Conservation (phyloP, 176 grass and related monocot genomes). For the Triticum aestivum region IWGSC_CS_RefSeq_v2.1 NC_057807.1:15108008-15108507, state of each 20-base stretch:
- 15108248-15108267: background rate
- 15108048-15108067: constrained; percentile 37
- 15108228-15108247: constrained; percentile 58
- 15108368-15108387: constrained; percentile 37
- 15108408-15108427: constrained; percentile 48
- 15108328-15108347: background rate
- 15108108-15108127: constrained; percentile 26
- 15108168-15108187: constrained; percentile 43
- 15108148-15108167: constrained; percentile 41
- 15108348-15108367: constrained; percentile 28
- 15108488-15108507: constrained; percentile 38
- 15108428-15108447: constrained; percentile 46
- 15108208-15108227: constrained; percentile 43
- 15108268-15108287: constrained; percentile 1
- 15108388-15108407: constrained; percentile 26
- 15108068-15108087: constrained; percentile 23
- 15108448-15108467: constrained; percentile 43
- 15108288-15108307: constrained; percentile 29
- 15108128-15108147: constrained; percentile 63
- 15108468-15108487: background rate
- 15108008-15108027: constrained; percentile 46
- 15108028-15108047: constrained; percentile 56
- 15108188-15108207: constrained; percentile 40
- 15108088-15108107: constrained; percentile 36
- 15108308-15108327: background rate